A percentile compares a stretch with the other conserved stretches of the same genome.
These are phyloP conservation scores for Cenchrus americanus DNA, from an alignment of 176 grass and related monocot genomes.

Conservation along the genomic window DNA sequence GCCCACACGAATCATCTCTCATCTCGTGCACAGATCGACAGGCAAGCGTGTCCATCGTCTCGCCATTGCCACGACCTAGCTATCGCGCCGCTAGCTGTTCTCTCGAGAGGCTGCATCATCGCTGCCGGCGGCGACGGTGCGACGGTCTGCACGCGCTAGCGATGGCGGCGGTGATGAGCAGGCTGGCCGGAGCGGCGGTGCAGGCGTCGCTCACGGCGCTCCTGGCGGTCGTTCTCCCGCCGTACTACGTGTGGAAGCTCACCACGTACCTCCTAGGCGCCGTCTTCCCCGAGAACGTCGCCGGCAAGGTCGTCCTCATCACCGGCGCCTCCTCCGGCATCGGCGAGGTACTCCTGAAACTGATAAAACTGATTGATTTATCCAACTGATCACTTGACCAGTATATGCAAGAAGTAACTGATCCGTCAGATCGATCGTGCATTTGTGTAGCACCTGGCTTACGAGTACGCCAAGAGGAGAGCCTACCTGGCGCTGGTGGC, in stretches of 20 bases:
- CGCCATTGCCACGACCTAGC: neutral
- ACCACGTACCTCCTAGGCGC: constrained; percentile 54
- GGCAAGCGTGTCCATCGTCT: neutral
- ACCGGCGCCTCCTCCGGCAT: constrained; percentile 86
- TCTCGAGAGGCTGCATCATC: neutral
- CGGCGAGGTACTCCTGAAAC: no score
- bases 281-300: constrained; percentile 55
- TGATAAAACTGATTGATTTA: no score
- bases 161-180: neutral
- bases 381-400: no score
- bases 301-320: constrained; percentile 75
- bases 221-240: constrained; percentile 38
- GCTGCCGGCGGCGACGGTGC: neutral
- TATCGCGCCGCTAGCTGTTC: neutral
- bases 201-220: constrained; percentile 26
- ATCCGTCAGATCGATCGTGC: neutral
- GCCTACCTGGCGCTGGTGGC: constrained; percentile 69
- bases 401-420: no score
- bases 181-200: constrained; percentile 14
- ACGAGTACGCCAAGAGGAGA: constrained; percentile 48
- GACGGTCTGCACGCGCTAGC: no score
- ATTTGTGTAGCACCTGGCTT: constrained; percentile 23
- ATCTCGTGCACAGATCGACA: neutral
- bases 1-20: neutral
- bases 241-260: constrained; percentile 60